Evolutionary conservation across 225 moss, liverwort and hornwort species (phyloP), one percentile per base, ranked within the genome.

Genomic region (Bryum argenteum): DNA sequence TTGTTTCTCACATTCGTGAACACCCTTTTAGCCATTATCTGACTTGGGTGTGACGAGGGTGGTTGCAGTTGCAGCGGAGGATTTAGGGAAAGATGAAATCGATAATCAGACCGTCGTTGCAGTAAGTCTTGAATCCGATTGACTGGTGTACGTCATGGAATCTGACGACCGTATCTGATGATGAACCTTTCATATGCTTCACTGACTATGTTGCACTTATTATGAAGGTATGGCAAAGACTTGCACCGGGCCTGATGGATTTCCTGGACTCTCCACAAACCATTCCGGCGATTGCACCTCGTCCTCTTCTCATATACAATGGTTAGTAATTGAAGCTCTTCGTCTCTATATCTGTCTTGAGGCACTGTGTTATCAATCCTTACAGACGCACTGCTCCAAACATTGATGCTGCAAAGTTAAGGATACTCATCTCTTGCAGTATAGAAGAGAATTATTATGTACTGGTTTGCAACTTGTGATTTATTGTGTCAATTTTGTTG

Each of bases 191-290:
- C 45, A n/a, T 69, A 38, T 69, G 54, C 63, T 33, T 71, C 13
- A 47, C 63, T 73, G 40, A 81, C 69, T 64, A 50, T 10, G 6
- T 14, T 53, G 2, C 62, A 58, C 43, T 53, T 19, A 38, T 67
- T 26, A 51, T 77, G 82, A 77, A 93, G 91, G 96, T 97, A 43
- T 97, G 97, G 97, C 83, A 79, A 66, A 86, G 87, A 52, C 81
- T 97, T 38, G 88, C 94, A 45, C 97, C 97, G 0, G 97, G 97
- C 38, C 69, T 97, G 64, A 83, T 85, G 72, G 90, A 94, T 79
- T 78, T 75, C 47, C 78, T 97, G 57, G 97, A 97, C 69, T 90
- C 94, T 40, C 90, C 89, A 22, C 42, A 78, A 14, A 88, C 86
- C 16, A 66, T 97, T 75, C 89, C 90, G 16, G 84, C 97, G 47